Conservation (phyloP, 495 filamentous ascomycete species). For the Podospora bellae-mahoneyi region DNA sequence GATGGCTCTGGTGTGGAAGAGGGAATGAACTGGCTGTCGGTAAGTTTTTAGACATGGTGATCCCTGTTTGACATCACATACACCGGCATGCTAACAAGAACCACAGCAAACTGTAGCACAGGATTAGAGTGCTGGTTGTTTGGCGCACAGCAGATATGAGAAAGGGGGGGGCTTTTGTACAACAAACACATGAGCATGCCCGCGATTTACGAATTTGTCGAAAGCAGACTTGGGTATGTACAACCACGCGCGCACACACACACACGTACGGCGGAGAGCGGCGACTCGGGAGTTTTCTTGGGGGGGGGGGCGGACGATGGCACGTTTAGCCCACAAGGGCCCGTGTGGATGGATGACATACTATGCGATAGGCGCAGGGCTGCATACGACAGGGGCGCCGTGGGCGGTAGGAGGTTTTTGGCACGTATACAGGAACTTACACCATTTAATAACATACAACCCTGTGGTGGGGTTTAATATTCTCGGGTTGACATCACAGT, state of each 20-base stretch:
- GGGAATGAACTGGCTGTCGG: slow-evolving; percentile 99
- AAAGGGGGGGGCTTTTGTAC: slow-evolving; percentile 28
- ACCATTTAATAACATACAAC: slow-evolving; percentile 28
- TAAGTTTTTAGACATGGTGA: slow-evolving; percentile 52
- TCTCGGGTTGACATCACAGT: slow-evolving; percentile 1
- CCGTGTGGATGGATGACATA: slow-evolving; percentile 23
- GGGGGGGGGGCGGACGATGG: slow-evolving; percentile 1
- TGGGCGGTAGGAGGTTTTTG: slow-evolving; percentile 11
- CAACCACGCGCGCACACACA: slow-evolving; percentile 11
- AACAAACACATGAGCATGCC: slow-evolving; percentile 19
- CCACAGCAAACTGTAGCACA: slow-evolving; percentile 49
- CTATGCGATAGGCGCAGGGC: slow-evolving; percentile 24
- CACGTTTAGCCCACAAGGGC: not conserved
- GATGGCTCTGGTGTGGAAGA: slow-evolving; percentile 91
- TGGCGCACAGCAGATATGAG: slow-evolving; percentile 5
- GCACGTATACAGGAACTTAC: slow-evolving; percentile 29
- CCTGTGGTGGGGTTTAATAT: slow-evolving; percentile 16
- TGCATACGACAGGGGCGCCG: slow-evolving; percentile 23
- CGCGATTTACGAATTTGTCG: slow-evolving; percentile 17
- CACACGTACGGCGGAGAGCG: slow-evolving; percentile 13
- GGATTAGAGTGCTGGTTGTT: slow-evolving; percentile 32
- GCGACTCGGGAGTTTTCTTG: slow-evolving; percentile 23
- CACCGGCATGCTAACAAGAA: slow-evolving; percentile 16
- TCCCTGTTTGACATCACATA: not conserved
- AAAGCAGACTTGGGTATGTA: slow-evolving; percentile 29